Conservation (phyloP, 2,329 filamentous ascomycete genomes). For the Colletotrichum destructivum region DNA sequence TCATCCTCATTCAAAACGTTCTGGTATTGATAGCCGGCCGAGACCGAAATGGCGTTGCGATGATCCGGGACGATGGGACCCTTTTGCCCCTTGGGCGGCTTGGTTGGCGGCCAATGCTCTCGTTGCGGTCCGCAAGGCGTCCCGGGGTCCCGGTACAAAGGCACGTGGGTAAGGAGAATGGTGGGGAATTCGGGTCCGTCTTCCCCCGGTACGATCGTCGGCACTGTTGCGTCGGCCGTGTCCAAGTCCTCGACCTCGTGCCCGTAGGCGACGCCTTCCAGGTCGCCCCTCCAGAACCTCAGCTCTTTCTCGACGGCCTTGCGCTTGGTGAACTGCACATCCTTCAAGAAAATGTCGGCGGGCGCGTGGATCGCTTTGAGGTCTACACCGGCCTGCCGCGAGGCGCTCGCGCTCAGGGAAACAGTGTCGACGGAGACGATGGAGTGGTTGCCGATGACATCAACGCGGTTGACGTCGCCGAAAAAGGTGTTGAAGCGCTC, state of each 20-base stretch:
- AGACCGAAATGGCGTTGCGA: conserved; percentile 83
- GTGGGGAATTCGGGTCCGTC: conserved; percentile 80
- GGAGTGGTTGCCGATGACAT: conserved; percentile 94
- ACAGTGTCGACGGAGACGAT: conserved; percentile 93
- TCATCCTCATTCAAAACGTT: conserved; percentile 88
- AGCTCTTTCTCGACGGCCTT: conserved; percentile 80
- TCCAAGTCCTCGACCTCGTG: conserved; percentile 73
- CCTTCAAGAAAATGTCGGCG: conserved; percentile 81
- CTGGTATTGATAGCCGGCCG: conserved; percentile 93
- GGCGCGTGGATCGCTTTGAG: conserved; percentile 80
- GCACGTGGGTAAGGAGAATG: conserved; percentile 91
- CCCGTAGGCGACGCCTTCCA: conserved; percentile 67
- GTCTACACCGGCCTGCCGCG: conserved; percentile 66
- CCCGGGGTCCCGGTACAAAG: conserved; percentile 84
- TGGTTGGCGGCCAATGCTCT: conserved; percentile 84
- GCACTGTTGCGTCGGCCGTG: conserved; percentile 53
- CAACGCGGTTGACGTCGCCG: conserved; percentile 90
- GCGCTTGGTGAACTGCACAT: conserved; percentile 75
- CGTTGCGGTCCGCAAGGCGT: conserved; percentile 91
- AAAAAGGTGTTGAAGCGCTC: conserved; percentile 91
- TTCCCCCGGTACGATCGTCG: conserved; percentile 59
- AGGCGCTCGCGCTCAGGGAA: conserved; percentile 82
- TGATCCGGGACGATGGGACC: conserved; percentile 72
- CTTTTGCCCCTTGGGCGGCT: conserved; percentile 71
- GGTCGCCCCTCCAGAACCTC: conserved; percentile 73